Evolutionary conservation across 2,329 filamentous ascomycete species (phyloP).

Genomic region (Talaromyces sp.): DNA sequence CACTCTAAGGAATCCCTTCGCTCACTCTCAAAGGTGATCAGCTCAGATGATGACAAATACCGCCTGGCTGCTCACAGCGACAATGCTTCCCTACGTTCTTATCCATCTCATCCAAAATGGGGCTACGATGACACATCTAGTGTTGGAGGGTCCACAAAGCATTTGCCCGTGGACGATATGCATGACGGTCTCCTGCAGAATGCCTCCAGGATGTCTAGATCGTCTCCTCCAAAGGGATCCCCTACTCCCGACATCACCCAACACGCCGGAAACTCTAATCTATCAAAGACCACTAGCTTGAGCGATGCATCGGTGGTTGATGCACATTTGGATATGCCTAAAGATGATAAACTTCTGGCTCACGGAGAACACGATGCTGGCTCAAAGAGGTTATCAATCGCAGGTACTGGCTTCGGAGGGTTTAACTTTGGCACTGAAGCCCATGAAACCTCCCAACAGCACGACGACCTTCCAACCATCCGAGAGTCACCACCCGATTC

Average conservation of each 20-base stretch:
- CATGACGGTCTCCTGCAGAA: slow-evolving; percentile 51
- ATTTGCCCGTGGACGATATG: slow-evolving; percentile 38
- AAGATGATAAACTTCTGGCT: slow-evolving; percentile 11
- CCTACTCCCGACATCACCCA: not conserved
- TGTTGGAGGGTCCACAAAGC: slow-evolving; percentile 47
- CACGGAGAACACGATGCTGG: not conserved
- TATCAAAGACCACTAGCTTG: not conserved
- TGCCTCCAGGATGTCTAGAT: slow-evolving; percentile 52
- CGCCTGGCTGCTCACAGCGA: slow-evolving; percentile 53
- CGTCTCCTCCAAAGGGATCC: slow-evolving; percentile 37
- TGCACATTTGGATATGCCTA: not conserved
- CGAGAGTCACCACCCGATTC: slow-evolving; percentile 1
- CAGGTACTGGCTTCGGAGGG: slow-evolving; percentile 2
- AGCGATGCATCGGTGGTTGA: not conserved
- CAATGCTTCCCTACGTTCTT: slow-evolving; percentile 29
- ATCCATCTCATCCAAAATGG: slow-evolving; percentile 24
- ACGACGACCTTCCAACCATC: slow-evolving; percentile 5
- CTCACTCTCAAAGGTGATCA: slow-evolving; percentile 72
- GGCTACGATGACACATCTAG: slow-evolving; percentile 47
- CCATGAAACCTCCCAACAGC: not conserved
- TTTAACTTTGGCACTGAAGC: slow-evolving; percentile 9
- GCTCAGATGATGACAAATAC: slow-evolving; percentile 79
- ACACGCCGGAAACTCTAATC: not conserved
- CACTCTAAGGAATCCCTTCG: slow-evolving; percentile 80
- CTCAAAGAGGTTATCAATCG: not conserved